Base-by-base conservation (phyloP, 495 filamentous ascomycete genomes). In the Chaetomium tenue region DNA sequence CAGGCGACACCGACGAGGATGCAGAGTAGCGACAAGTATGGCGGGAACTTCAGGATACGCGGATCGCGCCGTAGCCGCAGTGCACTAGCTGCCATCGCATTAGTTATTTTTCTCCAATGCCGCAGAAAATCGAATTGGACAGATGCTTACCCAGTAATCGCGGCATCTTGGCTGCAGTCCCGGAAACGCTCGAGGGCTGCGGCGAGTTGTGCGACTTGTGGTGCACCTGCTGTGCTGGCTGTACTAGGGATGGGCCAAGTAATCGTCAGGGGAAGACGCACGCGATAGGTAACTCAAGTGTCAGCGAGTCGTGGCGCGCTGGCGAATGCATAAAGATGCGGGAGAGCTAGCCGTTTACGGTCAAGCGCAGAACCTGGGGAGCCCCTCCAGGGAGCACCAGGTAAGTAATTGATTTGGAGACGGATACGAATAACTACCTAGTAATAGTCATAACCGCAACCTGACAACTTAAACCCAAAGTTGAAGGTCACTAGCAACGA, bases 1-100 rank as follows among this genome's bases (percentile, higher is more conserved):
- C 92, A 98, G 68, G 84, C 83, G n/a, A 95, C 86, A 56, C 94
- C 94, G 72, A 96, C 84, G 40, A 96, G 58, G 67, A 97, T 87
- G 76, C 89, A 96, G n/a, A 96, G 75, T 52, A 91, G 81, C 22
- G 94, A 98, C 12, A 98, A 76, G 80, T 89, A 91, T 11, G 90
- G 89, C 53, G 91, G 88, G 40, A 91, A 74, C 76, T 88, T 87
- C 62, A 90, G 85, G 52, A 92, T 75, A 60, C 86, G 81, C 61
- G 87, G 83, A 71, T 91, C 86, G 77, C 83, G 83, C 70, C 87
- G 84, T 63, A 91, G 75, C 58, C 74, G 74, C 66, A 79, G 65
- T 54, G 71, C 74, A 64, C 81, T 79, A 59, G 82, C 83, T 85
- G 66, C 53, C 20, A 58, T 28, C 9, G 44, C 46, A 44, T 33